Percentiles rank a stretch among this genome's conserved stretches.
Conservation (phyloP, 345 rosid genomes). For the Salix udensis region DNA sequence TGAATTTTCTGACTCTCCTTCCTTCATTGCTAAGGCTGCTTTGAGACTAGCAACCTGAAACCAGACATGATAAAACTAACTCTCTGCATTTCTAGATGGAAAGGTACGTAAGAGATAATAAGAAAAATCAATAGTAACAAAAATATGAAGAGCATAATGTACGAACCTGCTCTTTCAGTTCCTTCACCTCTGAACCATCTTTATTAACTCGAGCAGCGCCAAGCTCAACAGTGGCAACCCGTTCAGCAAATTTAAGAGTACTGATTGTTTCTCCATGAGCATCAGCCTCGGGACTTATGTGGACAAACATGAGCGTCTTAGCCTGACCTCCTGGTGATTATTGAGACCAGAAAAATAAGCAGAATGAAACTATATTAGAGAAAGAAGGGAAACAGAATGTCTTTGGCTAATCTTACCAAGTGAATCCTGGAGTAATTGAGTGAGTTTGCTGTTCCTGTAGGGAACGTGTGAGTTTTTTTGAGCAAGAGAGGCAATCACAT, state of each 20-base stretch:
- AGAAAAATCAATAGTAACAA: background rate
- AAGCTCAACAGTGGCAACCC: conserved; percentile 35
- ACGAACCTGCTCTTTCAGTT: conserved; percentile 36
- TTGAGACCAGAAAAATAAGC: background rate
- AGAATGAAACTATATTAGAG: background rate
- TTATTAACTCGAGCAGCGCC: conserved; percentile 37
- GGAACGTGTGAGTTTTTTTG: conserved; percentile 29
- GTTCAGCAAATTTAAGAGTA: conserved; percentile 34
- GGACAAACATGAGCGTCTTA: conserved; percentile 37
- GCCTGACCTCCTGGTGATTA: conserved; percentile 31
- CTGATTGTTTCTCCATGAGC: conserved; percentile 33
- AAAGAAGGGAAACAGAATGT: background rate
- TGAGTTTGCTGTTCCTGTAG: conserved; percentile 36
- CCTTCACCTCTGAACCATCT: conserved; percentile 29
- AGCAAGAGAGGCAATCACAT: conserved; percentile 34
- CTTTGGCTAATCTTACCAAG: conserved; percentile 22
- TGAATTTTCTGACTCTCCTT: conserved; percentile 18
- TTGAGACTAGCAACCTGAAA: conserved; percentile 29
- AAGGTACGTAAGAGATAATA: background rate
- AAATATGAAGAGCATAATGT: background rate
- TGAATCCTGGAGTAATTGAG: conserved; percentile 36
- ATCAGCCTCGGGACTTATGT: conserved; percentile 34
- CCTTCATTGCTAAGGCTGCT: conserved; percentile 32
- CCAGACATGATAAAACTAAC: background rate
- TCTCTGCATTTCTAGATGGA: background rate